Conservation (phyloP, 805 yeast species). For the Lipomyces chichibuensis region DNA sequence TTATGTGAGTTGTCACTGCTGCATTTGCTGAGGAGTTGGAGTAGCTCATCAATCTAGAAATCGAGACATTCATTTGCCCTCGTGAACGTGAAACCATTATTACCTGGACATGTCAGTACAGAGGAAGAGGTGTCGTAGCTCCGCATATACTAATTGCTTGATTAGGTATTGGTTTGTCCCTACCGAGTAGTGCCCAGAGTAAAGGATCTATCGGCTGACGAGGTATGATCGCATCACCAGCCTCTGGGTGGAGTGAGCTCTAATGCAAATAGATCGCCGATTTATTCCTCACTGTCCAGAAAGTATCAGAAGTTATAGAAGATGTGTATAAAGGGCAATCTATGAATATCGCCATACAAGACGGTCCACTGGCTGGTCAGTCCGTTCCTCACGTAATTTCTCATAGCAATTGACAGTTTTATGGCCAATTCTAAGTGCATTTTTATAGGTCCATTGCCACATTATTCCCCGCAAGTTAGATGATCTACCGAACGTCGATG, state of each 20-base stretch:
- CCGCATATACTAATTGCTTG: not conserved
- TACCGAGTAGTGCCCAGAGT: slow-evolving; percentile 66
- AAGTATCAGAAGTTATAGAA: slow-evolving; percentile 68
- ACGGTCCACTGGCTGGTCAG: slow-evolving; percentile 95
- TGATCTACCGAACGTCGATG: slow-evolving; percentile 70
- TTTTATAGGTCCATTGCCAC: slow-evolving; percentile 68
- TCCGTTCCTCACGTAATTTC: slow-evolving; percentile 77
- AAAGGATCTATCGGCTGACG: slow-evolving; percentile 70
- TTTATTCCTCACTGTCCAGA: slow-evolving; percentile 74
- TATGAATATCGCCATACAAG: slow-evolving; percentile 89
- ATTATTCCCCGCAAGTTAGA: slow-evolving; percentile 73
- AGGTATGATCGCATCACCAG: slow-evolving; percentile 43
- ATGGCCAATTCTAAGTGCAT: not conserved
- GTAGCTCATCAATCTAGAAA: slow-evolving; percentile 43
- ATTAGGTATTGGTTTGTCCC: slow-evolving; percentile 74
- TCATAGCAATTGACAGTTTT: not conserved
- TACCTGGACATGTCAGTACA: slow-evolving; percentile 76
- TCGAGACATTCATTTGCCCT: slow-evolving; percentile 75
- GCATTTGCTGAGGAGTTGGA: not conserved
- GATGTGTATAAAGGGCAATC: slow-evolving; percentile 75
- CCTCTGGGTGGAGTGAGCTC: not conserved
- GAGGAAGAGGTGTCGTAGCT: not conserved
- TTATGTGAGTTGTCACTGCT: slow-evolving; percentile 22
- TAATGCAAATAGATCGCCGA: slow-evolving; percentile 50
- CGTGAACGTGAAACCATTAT: slow-evolving; percentile 88